A percentile compares a stretch with the other conserved stretches of the same genome.
phyloP scores from a whole-genome alignment of 805 yeast genomes.

The Wickerhamiella siamensis region DNA sequence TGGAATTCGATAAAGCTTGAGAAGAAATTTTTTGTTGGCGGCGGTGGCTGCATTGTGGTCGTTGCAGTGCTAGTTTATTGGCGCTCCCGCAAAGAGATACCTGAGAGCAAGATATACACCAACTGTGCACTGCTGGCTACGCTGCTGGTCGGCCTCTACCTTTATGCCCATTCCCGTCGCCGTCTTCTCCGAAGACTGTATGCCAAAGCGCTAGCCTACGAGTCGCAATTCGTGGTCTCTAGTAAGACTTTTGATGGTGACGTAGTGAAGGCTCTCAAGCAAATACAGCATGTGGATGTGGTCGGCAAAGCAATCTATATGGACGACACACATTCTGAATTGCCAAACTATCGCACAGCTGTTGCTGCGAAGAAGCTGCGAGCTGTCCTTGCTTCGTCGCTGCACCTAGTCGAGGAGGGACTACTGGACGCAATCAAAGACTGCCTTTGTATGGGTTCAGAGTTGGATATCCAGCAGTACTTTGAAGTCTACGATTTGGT shows the following conservation, averaged over 20 bases:
- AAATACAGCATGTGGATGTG: slow-evolving; percentile 22
- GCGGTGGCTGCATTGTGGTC: slow-evolving; percentile 26
- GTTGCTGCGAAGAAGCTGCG: slow-evolving; percentile 23
- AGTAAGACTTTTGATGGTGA: slow-evolving; percentile 21
- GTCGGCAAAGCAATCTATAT: slow-evolving; percentile 5
- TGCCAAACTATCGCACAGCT: neutral
- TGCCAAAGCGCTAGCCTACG: slow-evolving; percentile 19
- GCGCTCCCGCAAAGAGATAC: slow-evolving; percentile 5
- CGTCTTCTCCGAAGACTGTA: slow-evolving; percentile 21
- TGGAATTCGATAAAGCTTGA: slow-evolving; percentile 9
- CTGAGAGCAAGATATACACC: neutral
- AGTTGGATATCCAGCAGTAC: slow-evolving; percentile 28
- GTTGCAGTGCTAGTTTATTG: slow-evolving; percentile 23
- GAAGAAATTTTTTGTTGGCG: slow-evolving; percentile 21
- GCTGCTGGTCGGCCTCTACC: slow-evolving; percentile 19
- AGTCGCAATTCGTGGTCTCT: slow-evolving; percentile 15
- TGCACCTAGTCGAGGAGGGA: slow-evolving; percentile 24
- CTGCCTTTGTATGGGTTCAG: slow-evolving; percentile 22
- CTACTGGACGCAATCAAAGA: slow-evolving; percentile 20
- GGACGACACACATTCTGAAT: neutral
- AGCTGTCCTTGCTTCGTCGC: slow-evolving; percentile 18
- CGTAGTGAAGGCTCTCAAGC: slow-evolving; percentile 16
- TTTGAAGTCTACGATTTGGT: slow-evolving; percentile 32
- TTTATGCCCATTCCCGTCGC: slow-evolving; percentile 24
- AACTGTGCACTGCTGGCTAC: slow-evolving; percentile 17